These are phyloP conservation scores for Malassezia pachydermatis DNA, from an alignment of 1,284 basidiomycete genomes.

Conservation along the genomic window DNA sequence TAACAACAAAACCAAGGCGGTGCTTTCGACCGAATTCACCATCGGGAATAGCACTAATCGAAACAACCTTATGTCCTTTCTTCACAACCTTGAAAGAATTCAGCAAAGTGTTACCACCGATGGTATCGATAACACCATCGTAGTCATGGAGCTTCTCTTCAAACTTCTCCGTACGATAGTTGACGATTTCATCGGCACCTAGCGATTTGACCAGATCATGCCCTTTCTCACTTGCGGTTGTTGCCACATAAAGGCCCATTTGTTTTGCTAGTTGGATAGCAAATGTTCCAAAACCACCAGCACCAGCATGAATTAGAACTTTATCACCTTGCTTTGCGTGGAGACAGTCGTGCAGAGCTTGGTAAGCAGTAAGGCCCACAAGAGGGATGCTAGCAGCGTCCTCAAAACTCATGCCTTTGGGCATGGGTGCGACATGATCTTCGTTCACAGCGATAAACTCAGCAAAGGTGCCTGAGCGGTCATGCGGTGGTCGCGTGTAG, in stretches of 20 bases:
- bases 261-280: constrained; percentile 43
- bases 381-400: constrained; percentile 54
- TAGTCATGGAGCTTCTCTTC: neutral
- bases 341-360: constrained; percentile 31
- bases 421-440: constrained; percentile 56
- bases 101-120: neutral
- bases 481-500: neutral
- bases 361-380: constrained; percentile 41
- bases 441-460: constrained; percentile 15
- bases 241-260: constrained; percentile 39
- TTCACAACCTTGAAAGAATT: constrained; percentile 2
- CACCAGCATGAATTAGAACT: constrained; percentile 39
- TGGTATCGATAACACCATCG: neutral
- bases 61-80: neutral
- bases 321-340: constrained; percentile 31
- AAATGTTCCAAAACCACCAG: constrained; percentile 72
- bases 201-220: neutral
- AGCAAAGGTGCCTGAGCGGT: neutral
- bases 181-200: constrained; percentile 1
- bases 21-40: neutral
- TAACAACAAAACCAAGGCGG: neutral
- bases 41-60: neutral
- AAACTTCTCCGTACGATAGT: neutral
- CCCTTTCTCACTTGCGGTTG: constrained; percentile 23
- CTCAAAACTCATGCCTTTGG: constrained; percentile 58